phyloP scores from a whole-genome alignment of 2,329 filamentous ascomycete genomes.

The Talaromyces verruculosus region DNA sequence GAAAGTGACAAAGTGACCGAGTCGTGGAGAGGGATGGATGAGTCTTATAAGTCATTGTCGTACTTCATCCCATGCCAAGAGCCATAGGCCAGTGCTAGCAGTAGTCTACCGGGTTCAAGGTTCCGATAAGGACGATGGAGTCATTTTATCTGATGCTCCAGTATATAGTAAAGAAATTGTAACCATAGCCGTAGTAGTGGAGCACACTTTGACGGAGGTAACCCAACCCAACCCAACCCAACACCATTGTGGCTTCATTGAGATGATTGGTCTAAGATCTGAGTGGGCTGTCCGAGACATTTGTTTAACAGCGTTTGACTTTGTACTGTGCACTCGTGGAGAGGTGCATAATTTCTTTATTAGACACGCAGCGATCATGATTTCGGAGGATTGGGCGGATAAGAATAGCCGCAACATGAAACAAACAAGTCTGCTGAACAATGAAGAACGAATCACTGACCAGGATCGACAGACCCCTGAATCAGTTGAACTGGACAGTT shows the following conservation, averaged over 20 bases:
- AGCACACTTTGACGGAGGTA: neutral
- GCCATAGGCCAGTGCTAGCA: neutral
- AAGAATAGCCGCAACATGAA: slow-evolving; percentile 5
- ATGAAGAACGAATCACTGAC: neutral
- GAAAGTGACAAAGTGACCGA: neutral
- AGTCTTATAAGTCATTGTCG: neutral
- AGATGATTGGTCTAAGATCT: neutral
- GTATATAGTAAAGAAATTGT: neutral
- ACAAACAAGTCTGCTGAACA: neutral
- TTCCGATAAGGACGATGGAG: neutral
- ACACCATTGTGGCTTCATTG: neutral
- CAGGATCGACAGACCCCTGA: neutral
- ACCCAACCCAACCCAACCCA: neutral
- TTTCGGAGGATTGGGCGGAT: neutral
- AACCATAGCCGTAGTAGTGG: neutral
- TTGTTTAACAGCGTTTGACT: neutral
- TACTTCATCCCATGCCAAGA: slow-evolving; percentile 3
- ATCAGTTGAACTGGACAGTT: neutral
- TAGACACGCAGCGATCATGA: neutral
- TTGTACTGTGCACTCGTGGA: neutral
- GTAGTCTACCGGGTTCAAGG: neutral
- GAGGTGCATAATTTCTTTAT: neutral
- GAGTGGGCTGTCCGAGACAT: neutral
- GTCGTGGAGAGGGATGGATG: neutral
- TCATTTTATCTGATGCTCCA: neutral